These are phyloP conservation scores for Rosa multiflora DNA, from an alignment of 306 rosid species.

Conservation along the genomic window DNA sequence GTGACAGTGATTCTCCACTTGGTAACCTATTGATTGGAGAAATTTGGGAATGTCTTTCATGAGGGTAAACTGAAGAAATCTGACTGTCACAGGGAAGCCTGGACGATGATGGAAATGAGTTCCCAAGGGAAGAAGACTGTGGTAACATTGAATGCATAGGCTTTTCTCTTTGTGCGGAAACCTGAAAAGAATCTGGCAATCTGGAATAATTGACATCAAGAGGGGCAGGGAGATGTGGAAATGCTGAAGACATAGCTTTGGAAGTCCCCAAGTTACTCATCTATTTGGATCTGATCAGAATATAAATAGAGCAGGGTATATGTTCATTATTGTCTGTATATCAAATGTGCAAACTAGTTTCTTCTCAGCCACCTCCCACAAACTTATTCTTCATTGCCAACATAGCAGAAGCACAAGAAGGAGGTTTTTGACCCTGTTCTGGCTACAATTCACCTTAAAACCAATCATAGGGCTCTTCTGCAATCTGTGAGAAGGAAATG, in stretches of 20 bases:
- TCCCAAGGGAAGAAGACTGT: conserved; percentile 44
- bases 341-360: conserved; percentile 10
- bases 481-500: conserved; percentile 18
- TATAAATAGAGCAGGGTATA: conserved; percentile 41
- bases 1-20: conserved; percentile 34
- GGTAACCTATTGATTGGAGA: conserved; percentile 44
- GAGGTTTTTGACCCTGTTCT: neutral
- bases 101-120: conserved; percentile 42
- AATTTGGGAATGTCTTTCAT: conserved; percentile 43
- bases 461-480: neutral
- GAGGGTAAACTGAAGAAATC: conserved; percentile 35
- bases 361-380: conserved; percentile 21
- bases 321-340: conserved; percentile 8
- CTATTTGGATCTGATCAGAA: conserved; percentile 56
- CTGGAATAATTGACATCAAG: conserved; percentile 42
- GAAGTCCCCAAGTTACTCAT: conserved; percentile 49
- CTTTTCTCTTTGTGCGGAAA: conserved; percentile 39
- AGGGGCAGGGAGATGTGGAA: conserved; percentile 41
- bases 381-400: conserved; percentile 23
- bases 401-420: conserved; percentile 9
- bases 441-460: neutral
- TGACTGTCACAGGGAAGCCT: conserved; percentile 31
- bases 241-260: conserved; percentile 51
- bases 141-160: conserved; percentile 35
- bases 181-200: conserved; percentile 52